These are phyloP conservation scores for Coniferiporia weirii DNA, from an alignment of 1,284 basidiomycete genomes.

Conservation along the genomic window DNA sequence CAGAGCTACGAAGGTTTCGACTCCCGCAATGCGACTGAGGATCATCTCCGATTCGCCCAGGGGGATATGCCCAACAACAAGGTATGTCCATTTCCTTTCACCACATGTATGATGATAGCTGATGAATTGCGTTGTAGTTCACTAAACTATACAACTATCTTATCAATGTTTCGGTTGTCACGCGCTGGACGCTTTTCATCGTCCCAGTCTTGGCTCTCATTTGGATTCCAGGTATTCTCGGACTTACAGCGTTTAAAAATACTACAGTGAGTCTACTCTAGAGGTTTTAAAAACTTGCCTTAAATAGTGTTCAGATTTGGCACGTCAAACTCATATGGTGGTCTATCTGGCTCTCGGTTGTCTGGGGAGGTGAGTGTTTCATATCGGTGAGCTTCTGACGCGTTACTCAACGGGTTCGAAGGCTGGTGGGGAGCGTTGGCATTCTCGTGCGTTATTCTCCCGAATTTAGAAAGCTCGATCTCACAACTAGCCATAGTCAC, in stretches of 20 bases:
- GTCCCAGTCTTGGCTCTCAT: slow-evolving; percentile 64
- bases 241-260: slow-evolving; percentile 53
- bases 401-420: slow-evolving; percentile 20
- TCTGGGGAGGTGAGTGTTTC: slow-evolving; percentile 59
- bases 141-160: slow-evolving; percentile 66
- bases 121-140: slow-evolving; percentile 32
- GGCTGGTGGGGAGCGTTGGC: slow-evolving; percentile 84
- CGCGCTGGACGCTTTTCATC: slow-evolving; percentile 79
- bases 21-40: slow-evolving; percentile 45
- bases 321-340: slow-evolving; percentile 70
- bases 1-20: slow-evolving; percentile 58
- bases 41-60: slow-evolving; percentile 54
- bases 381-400: background rate
- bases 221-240: slow-evolving; percentile 77
- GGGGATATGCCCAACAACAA: slow-evolving; percentile 57
- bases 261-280: slow-evolving; percentile 39
- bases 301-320: slow-evolving; percentile 39
- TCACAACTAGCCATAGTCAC: slow-evolving; percentile 30
- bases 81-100: slow-evolving; percentile 30
- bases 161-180: slow-evolving; percentile 71
- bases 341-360: slow-evolving; percentile 80
- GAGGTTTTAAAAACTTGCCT: background rate
- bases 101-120: background rate
- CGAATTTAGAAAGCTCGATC: slow-evolving; percentile 25
- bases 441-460: slow-evolving; percentile 41